Conservation (phyloP, 192 early-diverging fungal genomes). For the Entomortierella chlamydospora region DNA sequence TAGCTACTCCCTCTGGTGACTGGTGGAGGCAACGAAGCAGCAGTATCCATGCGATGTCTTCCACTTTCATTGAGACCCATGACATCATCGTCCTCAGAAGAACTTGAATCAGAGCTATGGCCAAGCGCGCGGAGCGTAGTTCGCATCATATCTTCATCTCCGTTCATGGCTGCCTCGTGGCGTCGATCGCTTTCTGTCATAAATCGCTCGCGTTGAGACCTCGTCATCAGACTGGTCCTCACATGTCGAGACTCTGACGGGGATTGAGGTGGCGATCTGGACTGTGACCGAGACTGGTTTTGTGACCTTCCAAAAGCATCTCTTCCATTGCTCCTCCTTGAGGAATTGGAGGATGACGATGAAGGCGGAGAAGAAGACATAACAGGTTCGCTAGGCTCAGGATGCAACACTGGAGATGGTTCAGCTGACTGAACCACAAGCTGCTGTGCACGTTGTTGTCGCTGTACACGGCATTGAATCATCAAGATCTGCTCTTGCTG, state of each 20-base stretch:
- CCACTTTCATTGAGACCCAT: too few species aligned
- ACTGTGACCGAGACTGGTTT: background rate
- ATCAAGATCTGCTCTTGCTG: constrained; percentile 16
- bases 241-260: background rate
- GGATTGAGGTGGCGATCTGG: background rate
- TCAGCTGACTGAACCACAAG: constrained; percentile 11
- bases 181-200: background rate
- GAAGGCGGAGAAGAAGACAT: background rate
- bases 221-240: background rate
- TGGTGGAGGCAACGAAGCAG: background rate
- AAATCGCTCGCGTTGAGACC: background rate
- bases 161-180: background rate
- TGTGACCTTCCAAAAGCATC: background rate
- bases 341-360: background rate
- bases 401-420: background rate
- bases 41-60: background rate
- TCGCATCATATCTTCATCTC: constrained; percentile 9
- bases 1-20: too few species aligned
- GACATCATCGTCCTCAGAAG: background rate
- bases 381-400: background rate
- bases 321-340: background rate
- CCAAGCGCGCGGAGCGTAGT: constrained; percentile 20
- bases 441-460: constrained; percentile 20
- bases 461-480: constrained; percentile 9
- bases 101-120: constrained; percentile 12